These are phyloP conservation scores for Ophiostoma sp. DNA, from an alignment of 2,329 filamentous ascomycete genomes.

Conservation along the genomic window DNA sequence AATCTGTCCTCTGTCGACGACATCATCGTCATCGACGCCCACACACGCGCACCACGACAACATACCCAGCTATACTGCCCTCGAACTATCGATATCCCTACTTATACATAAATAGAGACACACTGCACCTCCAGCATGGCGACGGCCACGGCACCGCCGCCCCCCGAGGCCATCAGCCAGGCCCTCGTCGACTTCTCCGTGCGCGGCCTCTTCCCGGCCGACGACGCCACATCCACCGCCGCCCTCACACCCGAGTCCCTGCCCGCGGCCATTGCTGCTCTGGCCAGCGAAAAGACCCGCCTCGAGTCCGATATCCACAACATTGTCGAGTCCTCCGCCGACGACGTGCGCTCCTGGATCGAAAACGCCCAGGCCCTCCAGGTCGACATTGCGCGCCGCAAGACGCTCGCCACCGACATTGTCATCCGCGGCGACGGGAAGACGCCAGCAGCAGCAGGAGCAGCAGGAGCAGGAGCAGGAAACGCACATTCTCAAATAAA, in stretches of 20 bases:
- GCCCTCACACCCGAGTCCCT: conserved; percentile 37
- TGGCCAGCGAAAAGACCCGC: conserved; percentile 40
- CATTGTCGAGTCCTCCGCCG: conserved; percentile 70
- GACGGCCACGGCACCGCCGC: background rate
- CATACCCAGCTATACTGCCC: background rate
- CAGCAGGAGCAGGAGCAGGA: too few relatives aligned
- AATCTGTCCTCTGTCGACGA: conserved; percentile 10
- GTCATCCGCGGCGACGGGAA: conserved; percentile 64
- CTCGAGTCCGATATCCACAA: conserved; percentile 62
- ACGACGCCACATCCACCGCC: conserved; percentile 42
- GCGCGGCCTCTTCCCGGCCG: conserved; percentile 41
- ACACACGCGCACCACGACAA: background rate
- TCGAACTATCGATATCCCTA: background rate
- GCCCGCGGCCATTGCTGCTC: conserved; percentile 38
- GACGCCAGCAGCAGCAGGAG: conserved; percentile 35
- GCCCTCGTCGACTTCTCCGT: conserved; percentile 60
- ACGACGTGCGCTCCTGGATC: conserved; percentile 82
- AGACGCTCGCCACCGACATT: conserved; percentile 74
- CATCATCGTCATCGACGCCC: conserved; percentile 2
- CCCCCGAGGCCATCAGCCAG: conserved; percentile 38
- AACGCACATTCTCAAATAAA: conserved; percentile 37
- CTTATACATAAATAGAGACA: background rate
- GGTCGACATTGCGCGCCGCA: conserved; percentile 75
- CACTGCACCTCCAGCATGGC: background rate
- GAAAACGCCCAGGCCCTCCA: conserved; percentile 77